A percentile compares a stretch with the other conserved stretches of the same genome.
Conservation (phyloP, 192 early-diverging fungal species). For the Backusella macrospora region DNA sequence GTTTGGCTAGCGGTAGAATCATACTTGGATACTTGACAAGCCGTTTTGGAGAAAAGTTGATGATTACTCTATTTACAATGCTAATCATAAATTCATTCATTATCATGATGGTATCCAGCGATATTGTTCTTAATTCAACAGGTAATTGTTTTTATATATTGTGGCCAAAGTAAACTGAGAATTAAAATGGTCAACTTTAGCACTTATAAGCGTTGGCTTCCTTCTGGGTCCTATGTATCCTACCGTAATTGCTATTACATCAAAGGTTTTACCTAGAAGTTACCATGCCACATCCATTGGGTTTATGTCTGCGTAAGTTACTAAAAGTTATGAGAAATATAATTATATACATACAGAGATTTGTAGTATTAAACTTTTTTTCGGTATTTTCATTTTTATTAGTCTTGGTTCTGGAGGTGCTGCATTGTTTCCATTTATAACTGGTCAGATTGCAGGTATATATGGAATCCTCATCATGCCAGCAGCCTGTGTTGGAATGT, state of each 20-base stretch:
- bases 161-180: background rate
- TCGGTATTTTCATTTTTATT: background rate
- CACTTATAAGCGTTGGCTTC: constrained; percentile 26
- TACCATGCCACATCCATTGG: constrained; percentile 38
- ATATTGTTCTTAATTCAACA: constrained; percentile 12
- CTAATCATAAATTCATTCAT: background rate
- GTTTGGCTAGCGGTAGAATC: constrained; percentile 27
- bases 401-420: constrained; percentile 32
- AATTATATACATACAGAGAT: background rate
- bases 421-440: constrained; percentile 32
- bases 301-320: constrained; percentile 34
- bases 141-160: constrained; percentile 1
- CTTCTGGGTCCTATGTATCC: constrained; percentile 38
- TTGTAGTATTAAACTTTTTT: background rate
- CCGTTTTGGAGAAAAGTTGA: constrained; percentile 33
- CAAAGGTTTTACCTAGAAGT: constrained; percentile 27
- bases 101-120: background rate
- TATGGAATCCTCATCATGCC: constrained; percentile 31
- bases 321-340: background rate
- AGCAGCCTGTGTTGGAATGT: constrained; percentile 16
- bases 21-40: constrained; percentile 32
- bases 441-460: constrained; percentile 24
- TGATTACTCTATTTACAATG: constrained; percentile 30
- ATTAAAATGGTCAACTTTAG: background rate
- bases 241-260: constrained; percentile 27